Evolutionary conservation across 192 early-diverging fungal genomes (phyloP).

Genomic region (Backusella parvicylindrica): DNA sequence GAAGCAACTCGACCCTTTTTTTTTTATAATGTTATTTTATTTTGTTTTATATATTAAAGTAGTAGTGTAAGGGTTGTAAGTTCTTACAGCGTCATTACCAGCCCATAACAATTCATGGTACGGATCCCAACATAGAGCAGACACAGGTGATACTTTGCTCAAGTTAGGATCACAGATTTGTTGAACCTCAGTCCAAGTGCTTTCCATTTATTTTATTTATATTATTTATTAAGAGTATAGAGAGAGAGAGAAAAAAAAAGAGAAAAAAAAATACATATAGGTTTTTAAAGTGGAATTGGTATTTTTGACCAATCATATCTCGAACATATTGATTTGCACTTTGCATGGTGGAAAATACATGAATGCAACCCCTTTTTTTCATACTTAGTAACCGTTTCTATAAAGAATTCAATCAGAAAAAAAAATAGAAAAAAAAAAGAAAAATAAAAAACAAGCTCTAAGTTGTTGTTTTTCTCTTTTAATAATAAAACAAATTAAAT

Average conservation of each 20-base stretch:
- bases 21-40: not conserved
- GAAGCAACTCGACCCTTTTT: constrained; percentile 68
- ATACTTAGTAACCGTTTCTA: no score
- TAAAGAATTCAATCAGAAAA: no score
- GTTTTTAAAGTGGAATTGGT: no score
- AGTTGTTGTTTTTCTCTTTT: no score
- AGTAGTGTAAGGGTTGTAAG: not conserved
- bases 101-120: constrained; percentile 84
- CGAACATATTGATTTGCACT: no score
- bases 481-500: no score
- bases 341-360: no score
- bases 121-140: constrained; percentile 59
- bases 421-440: no score
- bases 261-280: not conserved
- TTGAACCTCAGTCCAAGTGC: constrained; percentile 35
- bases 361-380: no score
- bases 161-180: constrained; percentile 28
- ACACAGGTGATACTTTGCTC: constrained; percentile 34
- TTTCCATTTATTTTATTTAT: constrained; percentile 23
- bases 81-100: constrained; percentile 76
- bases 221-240: not conserved
- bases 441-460: no score
- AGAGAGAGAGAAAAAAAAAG: not conserved
- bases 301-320: no score
- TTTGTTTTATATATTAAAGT: not conserved